These are phyloP conservation scores for Hanseniaspora nectarophila DNA, from an alignment of 805 yeast species.

Conservation along the genomic window DNA sequence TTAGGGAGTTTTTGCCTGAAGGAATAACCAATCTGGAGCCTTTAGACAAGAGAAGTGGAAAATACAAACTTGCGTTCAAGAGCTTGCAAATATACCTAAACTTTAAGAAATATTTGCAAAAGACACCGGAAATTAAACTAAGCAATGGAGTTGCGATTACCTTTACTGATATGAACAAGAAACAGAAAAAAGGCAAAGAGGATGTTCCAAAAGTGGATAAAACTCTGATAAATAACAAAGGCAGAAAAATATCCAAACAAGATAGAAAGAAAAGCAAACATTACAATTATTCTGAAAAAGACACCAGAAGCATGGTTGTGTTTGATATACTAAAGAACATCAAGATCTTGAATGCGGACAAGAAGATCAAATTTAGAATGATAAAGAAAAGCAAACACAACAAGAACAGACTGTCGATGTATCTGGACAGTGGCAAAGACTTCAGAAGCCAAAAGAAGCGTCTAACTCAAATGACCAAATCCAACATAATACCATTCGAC, in stretches of 20 bases:
- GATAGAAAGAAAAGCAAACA: conserved; percentile 1
- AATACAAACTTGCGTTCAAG: conserved; percentile 1
- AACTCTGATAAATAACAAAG: not conserved
- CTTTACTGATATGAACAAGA: conserved; percentile 1
- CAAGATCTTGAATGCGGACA: conserved; percentile 5
- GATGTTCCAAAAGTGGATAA: not conserved
- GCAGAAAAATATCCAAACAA: not conserved
- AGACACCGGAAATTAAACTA: not conserved
- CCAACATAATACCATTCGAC: not conserved
- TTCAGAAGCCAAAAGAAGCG: not conserved
- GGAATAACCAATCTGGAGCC: conserved; percentile 7
- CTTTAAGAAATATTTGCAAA: not conserved
- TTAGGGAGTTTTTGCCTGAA: conserved; percentile 11
- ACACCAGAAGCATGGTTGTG: not conserved
- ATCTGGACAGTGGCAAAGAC: not conserved
- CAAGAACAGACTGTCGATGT: not conserved
- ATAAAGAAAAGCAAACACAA: not conserved
- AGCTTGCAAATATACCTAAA: not conserved
- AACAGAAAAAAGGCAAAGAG: not conserved
- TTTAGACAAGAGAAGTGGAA: not conserved
- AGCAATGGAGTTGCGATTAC: not conserved
- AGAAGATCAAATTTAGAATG: conserved; percentile 9
- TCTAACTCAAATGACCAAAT: not conserved
- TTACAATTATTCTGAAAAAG: conserved; percentile 5
- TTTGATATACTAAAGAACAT: conserved; percentile 5